These are phyloP conservation scores for Penicillium simplicissimum DNA, from an alignment of 495 filamentous ascomycete species.

Conservation along the genomic window DNA sequence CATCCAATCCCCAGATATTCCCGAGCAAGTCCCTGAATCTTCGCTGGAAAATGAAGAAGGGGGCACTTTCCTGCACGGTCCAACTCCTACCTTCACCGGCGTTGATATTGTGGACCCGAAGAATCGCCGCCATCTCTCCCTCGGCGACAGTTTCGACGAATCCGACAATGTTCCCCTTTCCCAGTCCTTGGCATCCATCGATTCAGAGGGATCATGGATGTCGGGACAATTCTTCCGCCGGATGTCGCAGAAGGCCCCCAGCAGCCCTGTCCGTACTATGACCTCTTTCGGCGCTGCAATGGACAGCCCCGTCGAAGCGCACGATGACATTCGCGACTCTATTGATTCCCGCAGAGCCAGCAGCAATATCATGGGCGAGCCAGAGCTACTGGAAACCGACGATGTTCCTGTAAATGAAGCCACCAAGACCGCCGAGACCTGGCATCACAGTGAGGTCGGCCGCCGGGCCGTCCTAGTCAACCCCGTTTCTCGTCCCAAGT, in stretches of 20 bases:
- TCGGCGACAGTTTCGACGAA: conserved; percentile 38
- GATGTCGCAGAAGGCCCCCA: conserved; percentile 45
- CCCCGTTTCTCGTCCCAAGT: conserved; percentile 54
- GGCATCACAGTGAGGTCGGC: conserved; percentile 56
- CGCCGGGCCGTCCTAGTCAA: conserved; percentile 54
- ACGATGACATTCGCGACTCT: conserved; percentile 29
- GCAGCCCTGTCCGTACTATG: conserved; percentile 48
- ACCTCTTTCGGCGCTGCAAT: conserved; percentile 37
- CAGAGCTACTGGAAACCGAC: conserved; percentile 28
- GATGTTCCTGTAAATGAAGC: conserved; percentile 23
- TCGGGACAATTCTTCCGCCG: conserved; percentile 65
- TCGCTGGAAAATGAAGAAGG: conserved; percentile 27
- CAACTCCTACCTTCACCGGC: conserved; percentile 24
- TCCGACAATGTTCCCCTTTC: conserved; percentile 53
- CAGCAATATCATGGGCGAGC: conserved; percentile 43
- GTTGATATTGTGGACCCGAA: conserved; percentile 32
- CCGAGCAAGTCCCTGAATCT: conserved; percentile 35
- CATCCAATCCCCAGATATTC: conserved; percentile 62
- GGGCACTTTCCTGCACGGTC: conserved; percentile 21
- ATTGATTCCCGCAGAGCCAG: conserved; percentile 32
- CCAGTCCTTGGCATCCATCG: conserved; percentile 80
- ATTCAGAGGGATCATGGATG: conserved; percentile 92
- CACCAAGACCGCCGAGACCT: conserved; percentile 40
- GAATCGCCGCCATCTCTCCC: conserved; percentile 37
- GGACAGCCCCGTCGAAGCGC: conserved; percentile 28